Conservation (phyloP, 1,139 yeast species). For the Pneumocystis murina region DNA sequence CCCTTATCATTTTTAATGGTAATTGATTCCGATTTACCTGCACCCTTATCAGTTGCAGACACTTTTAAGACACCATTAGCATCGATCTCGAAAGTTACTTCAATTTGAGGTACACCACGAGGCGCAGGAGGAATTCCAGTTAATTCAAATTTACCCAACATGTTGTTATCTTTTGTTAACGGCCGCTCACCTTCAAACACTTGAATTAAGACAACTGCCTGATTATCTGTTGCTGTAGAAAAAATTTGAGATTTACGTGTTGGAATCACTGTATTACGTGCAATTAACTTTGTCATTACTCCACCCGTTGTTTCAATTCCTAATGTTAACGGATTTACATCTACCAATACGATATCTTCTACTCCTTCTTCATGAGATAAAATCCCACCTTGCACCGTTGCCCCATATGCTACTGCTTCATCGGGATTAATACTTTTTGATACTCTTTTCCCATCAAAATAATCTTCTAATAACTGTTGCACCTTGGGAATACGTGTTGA, state of each 20-base stretch:
- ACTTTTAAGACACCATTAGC: conserved; percentile 94
- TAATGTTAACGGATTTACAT: conserved; percentile 84
- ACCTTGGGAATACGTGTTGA: conserved; percentile 97
- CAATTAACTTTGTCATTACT: conserved; percentile 91
- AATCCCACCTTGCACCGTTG: conserved; percentile 96
- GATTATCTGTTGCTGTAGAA: conserved; percentile 95
- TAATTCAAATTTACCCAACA: conserved; percentile 88
- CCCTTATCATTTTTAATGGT: conserved; percentile 96
- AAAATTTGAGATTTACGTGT: conserved; percentile 92
- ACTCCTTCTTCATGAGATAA: conserved; percentile 72
- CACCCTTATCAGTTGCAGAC: conserved; percentile 87
- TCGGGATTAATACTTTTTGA: conserved; percentile 94
- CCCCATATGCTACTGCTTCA: conserved; percentile 96
- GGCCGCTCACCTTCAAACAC: conserved; percentile 97
- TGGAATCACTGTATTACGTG: conserved; percentile 94
- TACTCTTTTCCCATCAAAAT: conserved; percentile 84
- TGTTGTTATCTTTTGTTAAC: conserved; percentile 85
- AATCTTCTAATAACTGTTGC: conserved; percentile 73
- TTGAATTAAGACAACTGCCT: conserved; percentile 90
- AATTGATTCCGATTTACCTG: conserved; percentile 72
- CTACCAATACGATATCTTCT: conserved; percentile 75
- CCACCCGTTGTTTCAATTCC: conserved; percentile 98
- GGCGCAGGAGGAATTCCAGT: conserved; percentile 96
- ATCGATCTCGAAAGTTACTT: conserved; percentile 85
- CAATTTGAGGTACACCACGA: conserved; percentile 95